These are phyloP conservation scores for Penicillium riverlandense DNA, from an alignment of 495 filamentous ascomycete species.

Conservation along the genomic window DNA sequence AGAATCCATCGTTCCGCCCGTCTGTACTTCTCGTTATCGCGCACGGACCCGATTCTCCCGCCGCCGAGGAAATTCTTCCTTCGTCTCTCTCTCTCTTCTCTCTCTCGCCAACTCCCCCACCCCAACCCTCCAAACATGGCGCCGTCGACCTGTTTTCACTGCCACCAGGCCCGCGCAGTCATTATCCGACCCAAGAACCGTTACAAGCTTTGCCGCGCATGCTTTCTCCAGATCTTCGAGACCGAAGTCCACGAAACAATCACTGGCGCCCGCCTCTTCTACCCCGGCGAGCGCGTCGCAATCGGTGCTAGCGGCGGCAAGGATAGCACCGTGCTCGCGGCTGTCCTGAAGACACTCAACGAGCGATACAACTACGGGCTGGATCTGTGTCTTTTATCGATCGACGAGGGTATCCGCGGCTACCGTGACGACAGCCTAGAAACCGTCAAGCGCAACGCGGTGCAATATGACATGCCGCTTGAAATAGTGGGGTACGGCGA, in stretches of 20 bases:
- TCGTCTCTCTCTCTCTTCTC: slow-evolving; percentile 1
- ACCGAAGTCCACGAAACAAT: slow-evolving; percentile 92
- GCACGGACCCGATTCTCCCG: slow-evolving; percentile 9
- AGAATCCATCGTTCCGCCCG: neutral
- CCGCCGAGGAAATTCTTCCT: slow-evolving; percentile 20
- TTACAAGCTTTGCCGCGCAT: slow-evolving; percentile 80
- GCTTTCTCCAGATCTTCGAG: slow-evolving; percentile 85
- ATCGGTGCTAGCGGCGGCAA: slow-evolving; percentile 97
- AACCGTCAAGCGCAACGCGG: slow-evolving; percentile 88
- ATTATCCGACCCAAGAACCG: slow-evolving; percentile 93
- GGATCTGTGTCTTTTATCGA: slow-evolving; percentile 76
- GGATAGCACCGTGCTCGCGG: slow-evolving; percentile 93
- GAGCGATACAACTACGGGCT: slow-evolving; percentile 82
- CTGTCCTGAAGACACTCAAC: slow-evolving; percentile 90
- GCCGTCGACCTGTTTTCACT: slow-evolving; percentile 63
- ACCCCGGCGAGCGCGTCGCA: slow-evolving; percentile 77
- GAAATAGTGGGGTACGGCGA: slow-evolving; percentile 90
- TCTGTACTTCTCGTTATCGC: neutral
- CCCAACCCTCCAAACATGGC: slow-evolving; percentile 34
- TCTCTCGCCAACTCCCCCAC: neutral
- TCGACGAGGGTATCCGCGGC: slow-evolving; percentile 95
- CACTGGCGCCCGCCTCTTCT: slow-evolving; percentile 67
- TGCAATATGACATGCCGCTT: slow-evolving; percentile 83
- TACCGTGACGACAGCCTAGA: slow-evolving; percentile 94
- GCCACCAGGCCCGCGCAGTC: slow-evolving; percentile 67